Evolutionary conservation across 495 filamentous ascomycete genomes (phyloP).

Genomic region (Aspergillus nanangensis): DNA sequence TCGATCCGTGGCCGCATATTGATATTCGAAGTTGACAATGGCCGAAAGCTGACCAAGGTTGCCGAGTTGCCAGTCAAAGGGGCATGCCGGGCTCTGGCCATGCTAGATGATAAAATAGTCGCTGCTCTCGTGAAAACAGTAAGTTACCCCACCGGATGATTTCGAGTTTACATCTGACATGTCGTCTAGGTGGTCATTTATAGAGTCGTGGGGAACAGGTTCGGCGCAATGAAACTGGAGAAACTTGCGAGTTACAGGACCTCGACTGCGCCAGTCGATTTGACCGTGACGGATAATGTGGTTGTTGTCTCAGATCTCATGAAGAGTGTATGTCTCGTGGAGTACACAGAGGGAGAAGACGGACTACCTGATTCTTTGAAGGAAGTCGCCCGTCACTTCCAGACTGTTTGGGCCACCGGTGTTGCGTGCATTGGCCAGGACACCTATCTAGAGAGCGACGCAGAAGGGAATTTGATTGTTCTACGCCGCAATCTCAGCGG

Average conservation of each 20-base stretch:
- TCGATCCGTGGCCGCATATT: slow-evolving; percentile 71
- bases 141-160: too few species aligned
- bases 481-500: slow-evolving; percentile 66
- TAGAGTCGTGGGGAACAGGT: slow-evolving; percentile 42
- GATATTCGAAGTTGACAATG: slow-evolving; percentile 74
- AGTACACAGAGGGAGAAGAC: slow-evolving; percentile 50
- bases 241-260: slow-evolving; percentile 72
- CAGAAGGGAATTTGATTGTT: slow-evolving; percentile 82
- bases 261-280: slow-evolving; percentile 78
- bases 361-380: slow-evolving; percentile 47
- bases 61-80: slow-evolving; percentile 62
- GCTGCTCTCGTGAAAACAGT: slow-evolving; percentile 85
- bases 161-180: slow-evolving; percentile 7
- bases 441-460: slow-evolving; percentile 74
- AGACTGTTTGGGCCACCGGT: slow-evolving; percentile 77
- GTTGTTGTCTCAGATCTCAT: slow-evolving; percentile 91
- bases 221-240: slow-evolving; percentile 48
- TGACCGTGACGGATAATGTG: slow-evolving; percentile 62
- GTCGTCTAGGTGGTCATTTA: slow-evolving; percentile 51
- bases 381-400: slow-evolving; percentile 76
- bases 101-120: slow-evolving; percentile 73
- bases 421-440: slow-evolving; percentile 67
- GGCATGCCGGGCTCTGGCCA: slow-evolving; percentile 70
- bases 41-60: slow-evolving; percentile 64
- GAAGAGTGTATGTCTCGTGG: slow-evolving; percentile 80